Evolutionary conservation across 352 stramenopile species (phyloP).

Genomic region (Phytophthora colocasiae): DNA sequence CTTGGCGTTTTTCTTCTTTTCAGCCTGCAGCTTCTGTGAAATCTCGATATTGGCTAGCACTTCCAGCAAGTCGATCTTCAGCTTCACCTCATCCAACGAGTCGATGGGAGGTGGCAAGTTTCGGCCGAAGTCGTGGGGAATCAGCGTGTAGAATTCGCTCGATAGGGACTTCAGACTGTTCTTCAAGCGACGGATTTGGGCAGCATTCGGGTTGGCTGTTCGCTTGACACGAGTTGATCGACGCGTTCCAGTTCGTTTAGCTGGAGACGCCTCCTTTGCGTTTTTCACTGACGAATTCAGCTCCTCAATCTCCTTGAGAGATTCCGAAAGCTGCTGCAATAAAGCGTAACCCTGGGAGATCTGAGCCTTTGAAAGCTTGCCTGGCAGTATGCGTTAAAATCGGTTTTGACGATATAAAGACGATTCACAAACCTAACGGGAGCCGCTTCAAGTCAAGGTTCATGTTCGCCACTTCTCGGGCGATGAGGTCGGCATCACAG

Average conservation of each 20-base stretch:
- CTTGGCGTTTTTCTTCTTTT: slow-evolving; percentile 54
- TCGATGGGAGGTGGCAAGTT: slow-evolving; percentile 63
- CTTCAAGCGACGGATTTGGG: slow-evolving; percentile 52
- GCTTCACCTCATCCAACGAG: slow-evolving; percentile 66
- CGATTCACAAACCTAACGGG: slow-evolving; percentile 41
- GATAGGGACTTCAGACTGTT: slow-evolving; percentile 60
- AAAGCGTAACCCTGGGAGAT: slow-evolving; percentile 71
- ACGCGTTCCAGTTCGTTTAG: slow-evolving; percentile 21
- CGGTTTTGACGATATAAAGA: neutral
- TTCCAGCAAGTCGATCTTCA: slow-evolving; percentile 75
- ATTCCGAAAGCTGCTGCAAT: slow-evolving; percentile 55
- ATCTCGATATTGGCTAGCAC: slow-evolving; percentile 74
- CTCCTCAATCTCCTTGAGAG: slow-evolving; percentile 54
- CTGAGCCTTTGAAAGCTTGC: slow-evolving; percentile 61
- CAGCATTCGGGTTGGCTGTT: slow-evolving; percentile 31
- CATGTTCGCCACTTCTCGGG: slow-evolving; percentile 55
- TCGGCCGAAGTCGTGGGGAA: slow-evolving; percentile 75
- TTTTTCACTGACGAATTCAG: slow-evolving; percentile 33
- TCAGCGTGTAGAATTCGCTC: slow-evolving; percentile 76
- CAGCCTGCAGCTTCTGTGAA: slow-evolving; percentile 61
- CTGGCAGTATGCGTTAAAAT: slow-evolving; percentile 9
- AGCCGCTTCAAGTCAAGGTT: slow-evolving; percentile 64
- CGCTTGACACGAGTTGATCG: slow-evolving; percentile 39
- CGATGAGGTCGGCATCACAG: slow-evolving; percentile 58
- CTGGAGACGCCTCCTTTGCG: slow-evolving; percentile 1